Evolutionary conservation across 768 basidiomycete genomes (phyloP).

Genomic region (Suillus sp.): DNA sequence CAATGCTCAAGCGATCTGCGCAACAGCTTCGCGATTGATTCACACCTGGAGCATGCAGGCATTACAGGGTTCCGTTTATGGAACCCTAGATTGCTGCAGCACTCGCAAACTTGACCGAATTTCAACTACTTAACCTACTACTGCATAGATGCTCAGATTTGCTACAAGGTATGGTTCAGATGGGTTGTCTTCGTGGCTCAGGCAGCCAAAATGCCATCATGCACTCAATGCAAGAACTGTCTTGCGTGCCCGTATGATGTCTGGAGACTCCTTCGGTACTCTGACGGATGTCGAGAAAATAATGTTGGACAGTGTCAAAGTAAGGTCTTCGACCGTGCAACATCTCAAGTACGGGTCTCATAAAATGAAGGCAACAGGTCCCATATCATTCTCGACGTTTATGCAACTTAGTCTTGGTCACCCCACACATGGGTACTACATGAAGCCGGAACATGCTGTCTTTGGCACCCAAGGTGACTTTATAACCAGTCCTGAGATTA

Average conservation of each 20-base stretch:
- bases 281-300: constrained; percentile 61
- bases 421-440: constrained; percentile 92
- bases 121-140: neutral
- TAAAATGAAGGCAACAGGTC: constrained; percentile 73
- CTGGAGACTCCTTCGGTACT: constrained; percentile 15
- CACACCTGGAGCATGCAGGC: no score
- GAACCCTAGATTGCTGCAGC: neutral
- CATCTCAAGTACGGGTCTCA: neutral
- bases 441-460: constrained; percentile 67
- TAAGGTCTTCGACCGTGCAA: constrained; percentile 26
- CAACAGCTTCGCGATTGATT: no score
- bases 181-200: constrained; percentile 12
- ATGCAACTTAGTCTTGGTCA: constrained; percentile 92
- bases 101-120: neutral
- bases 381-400: constrained; percentile 84
- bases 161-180: constrained; percentile 6
- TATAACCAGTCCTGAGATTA: constrained; percentile 95
- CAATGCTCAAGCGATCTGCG: neutral
- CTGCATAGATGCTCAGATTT: constrained; percentile 13
- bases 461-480: constrained; percentile 92
- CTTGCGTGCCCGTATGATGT: neutral
- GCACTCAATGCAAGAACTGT: constrained; percentile 2
- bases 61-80: neutral
- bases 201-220: constrained; percentile 11
- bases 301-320: constrained; percentile 73